phyloP scores from a whole-genome alignment of 805 yeast genomes.

The Yarrowia sp. region DNA sequence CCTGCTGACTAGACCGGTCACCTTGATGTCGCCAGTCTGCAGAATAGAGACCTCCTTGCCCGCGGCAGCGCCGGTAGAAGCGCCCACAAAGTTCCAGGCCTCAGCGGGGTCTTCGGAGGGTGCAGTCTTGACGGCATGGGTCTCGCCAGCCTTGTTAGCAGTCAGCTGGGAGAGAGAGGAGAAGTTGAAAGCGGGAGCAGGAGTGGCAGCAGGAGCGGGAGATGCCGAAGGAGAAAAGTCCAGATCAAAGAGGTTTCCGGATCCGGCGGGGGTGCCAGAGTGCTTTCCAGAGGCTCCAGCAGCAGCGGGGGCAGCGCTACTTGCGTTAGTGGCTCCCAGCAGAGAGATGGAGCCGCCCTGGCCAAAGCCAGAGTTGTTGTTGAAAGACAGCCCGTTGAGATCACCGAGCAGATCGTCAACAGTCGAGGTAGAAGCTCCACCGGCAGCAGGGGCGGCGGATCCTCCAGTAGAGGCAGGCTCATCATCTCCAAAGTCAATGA shows the following conservation, averaged over 20 bases:
- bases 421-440: conserved; percentile 49
- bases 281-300: conserved; percentile 37
- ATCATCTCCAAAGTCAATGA: conserved; percentile 80
- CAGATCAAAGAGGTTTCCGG: conserved; percentile 41
- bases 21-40: conserved; percentile 32
- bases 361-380: conserved; percentile 56
- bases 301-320: conserved; percentile 42
- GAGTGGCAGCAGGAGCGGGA: conserved; percentile 41
- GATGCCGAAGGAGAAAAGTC: conserved; percentile 42
- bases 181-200: conserved; percentile 38
- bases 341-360: conserved; percentile 61
- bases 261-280: conserved; percentile 37
- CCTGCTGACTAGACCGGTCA: conserved; percentile 45
- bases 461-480: conserved; percentile 40
- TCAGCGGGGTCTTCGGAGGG: conserved; percentile 24
- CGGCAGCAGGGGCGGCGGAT: conserved; percentile 41
- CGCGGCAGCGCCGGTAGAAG: conserved; percentile 10
- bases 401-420: conserved; percentile 79
- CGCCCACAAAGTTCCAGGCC: conserved; percentile 36
- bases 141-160: conserved; percentile 34
- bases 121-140: conserved; percentile 27
- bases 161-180: conserved; percentile 35
- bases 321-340: conserved; percentile 49
- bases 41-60: conserved; percentile 12
- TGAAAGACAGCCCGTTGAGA: conserved; percentile 69